These are phyloP conservation scores for Setaria italica DNA, from an alignment of 202 grass and related monocot genomes.

Conservation along the genomic window DNA sequence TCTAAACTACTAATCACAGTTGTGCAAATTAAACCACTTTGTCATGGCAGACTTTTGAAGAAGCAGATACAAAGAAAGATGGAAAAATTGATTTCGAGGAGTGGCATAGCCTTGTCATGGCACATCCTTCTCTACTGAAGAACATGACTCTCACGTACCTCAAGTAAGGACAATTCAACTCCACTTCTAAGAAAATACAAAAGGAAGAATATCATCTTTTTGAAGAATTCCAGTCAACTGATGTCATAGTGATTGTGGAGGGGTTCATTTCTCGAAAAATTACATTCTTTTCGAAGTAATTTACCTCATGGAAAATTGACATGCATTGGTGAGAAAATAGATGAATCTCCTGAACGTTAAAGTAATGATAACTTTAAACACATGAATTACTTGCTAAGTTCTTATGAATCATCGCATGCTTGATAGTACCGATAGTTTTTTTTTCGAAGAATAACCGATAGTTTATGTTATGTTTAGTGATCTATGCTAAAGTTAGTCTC, in stretches of 20 bases:
- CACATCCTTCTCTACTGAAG: constrained; percentile 37
- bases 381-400: too few species aligned
- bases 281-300: neutral
- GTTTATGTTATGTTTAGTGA: neutral
- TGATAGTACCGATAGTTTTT: neutral
- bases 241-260: neutral
- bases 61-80: constrained; percentile 50
- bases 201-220: neutral
- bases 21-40: neutral
- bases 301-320: neutral
- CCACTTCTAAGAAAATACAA: neutral
- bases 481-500: neutral
- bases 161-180: neutral
- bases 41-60: constrained; percentile 44
- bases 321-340: neutral
- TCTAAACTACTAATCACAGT: neutral
- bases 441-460: too few species aligned
- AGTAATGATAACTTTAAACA: too few species aligned
- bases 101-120: constrained; percentile 27
- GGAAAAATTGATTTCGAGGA: constrained; percentile 46
- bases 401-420: too few species aligned
- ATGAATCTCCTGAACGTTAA: neutral
- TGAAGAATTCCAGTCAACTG: neutral
- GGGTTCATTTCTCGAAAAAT: neutral
- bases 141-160: constrained; percentile 47